A percentile compares a stretch with the other conserved stretches of the same genome.
Conservation (phyloP, 2,329 filamentous ascomycete species). For the Beauveria brongniartii region DNA sequence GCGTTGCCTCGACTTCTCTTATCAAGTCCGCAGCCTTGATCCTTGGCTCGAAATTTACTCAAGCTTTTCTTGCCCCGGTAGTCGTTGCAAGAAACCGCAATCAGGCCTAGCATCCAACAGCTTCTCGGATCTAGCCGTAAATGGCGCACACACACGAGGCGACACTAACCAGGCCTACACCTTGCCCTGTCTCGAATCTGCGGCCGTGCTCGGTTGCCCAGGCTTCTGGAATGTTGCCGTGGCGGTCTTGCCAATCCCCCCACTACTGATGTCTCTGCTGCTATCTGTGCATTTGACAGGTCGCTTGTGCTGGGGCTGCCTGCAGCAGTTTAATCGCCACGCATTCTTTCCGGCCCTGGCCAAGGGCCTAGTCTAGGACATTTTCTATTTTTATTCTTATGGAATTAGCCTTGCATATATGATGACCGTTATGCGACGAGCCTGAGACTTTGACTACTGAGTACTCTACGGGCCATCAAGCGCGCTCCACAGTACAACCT, state of each 20-base stretch:
- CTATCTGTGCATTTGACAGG: neutral
- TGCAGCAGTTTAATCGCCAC: neutral
- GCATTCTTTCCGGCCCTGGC: neutral
- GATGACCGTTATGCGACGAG: neutral
- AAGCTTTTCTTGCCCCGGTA: neutral
- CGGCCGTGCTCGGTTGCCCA: neutral
- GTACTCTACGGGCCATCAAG: neutral
- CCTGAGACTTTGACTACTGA: neutral
- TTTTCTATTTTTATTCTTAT: neutral
- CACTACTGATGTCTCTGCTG: neutral
- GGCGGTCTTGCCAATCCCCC: neutral
- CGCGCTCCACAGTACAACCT: neutral
- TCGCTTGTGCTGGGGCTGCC: neutral
- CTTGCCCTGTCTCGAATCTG: neutral
- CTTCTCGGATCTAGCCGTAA: conserved; percentile 7
- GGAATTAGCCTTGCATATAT: neutral
- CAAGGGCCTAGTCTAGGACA: neutral
- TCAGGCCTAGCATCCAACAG: neutral
- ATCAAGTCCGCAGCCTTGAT: too few species aligned
- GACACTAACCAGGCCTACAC: neutral
- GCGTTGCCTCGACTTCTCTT: neutral
- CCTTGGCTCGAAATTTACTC: neutral
- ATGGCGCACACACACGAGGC: neutral
- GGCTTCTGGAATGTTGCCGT: neutral
- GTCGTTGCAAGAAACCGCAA: neutral